Evolutionary conservation across 1,284 basidiomycete species (phyloP).

Genomic region (Moesziomyces aphidis): DNA sequence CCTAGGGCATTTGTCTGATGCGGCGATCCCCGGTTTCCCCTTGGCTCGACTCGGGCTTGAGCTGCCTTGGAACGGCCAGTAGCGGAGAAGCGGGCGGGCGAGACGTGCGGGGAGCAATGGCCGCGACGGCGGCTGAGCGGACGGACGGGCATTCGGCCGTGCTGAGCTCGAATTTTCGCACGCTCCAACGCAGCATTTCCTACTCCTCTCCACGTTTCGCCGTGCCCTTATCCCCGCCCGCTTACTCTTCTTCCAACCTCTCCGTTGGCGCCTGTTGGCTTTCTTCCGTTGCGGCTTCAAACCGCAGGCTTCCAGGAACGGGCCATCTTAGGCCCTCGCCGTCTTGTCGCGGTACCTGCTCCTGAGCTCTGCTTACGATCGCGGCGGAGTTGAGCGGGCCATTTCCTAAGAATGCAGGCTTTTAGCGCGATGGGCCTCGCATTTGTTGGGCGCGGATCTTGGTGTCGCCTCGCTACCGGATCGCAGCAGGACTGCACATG

Average conservation of each 20-base stretch:
- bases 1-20: neutral
- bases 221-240: neutral
- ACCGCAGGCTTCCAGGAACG: too few relatives aligned
- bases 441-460: too few relatives aligned
- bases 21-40: neutral
- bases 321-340: too few relatives aligned
- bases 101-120: neutral
- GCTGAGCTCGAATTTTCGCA: neutral
- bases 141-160: too few relatives aligned
- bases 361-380: neutral
- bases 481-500: too few relatives aligned
- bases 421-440: neutral
- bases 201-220: too few relatives aligned
- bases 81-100: too few relatives aligned
- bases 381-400: neutral
- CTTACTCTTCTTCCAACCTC: neutral
- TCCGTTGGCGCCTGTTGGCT: too few relatives aligned
- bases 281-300: too few relatives aligned
- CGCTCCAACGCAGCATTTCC: neutral
- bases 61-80: neutral
- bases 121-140: neutral
- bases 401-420: neutral
- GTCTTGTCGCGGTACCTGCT: neutral
- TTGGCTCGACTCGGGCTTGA: neutral
- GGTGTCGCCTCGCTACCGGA: slow-evolving; percentile 27